phyloP scores from a whole-genome alignment of 768 basidiomycete species.

The Pleurotus djamor region DNA sequence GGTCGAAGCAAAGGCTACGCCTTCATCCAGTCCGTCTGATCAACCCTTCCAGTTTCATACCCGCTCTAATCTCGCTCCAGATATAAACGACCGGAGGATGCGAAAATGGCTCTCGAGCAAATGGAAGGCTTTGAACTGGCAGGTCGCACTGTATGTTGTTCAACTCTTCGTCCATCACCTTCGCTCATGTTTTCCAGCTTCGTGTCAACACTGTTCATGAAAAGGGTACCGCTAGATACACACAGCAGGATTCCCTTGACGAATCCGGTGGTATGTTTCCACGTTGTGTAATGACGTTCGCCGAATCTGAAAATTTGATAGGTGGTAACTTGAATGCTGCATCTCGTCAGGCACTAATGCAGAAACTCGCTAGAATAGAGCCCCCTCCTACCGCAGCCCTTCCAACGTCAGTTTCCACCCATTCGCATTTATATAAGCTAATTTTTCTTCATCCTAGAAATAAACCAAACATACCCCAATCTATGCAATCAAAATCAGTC shows the following conservation, averaged over 20 bases:
- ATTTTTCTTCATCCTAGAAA: slow-evolving; percentile 37
- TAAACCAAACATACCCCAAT: slow-evolving; percentile 77
- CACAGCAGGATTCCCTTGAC: slow-evolving; percentile 79
- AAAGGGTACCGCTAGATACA: slow-evolving; percentile 76
- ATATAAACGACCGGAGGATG: slow-evolving; percentile 90
- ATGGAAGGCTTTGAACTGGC: slow-evolving; percentile 99
- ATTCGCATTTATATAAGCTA: slow-evolving; percentile 6
- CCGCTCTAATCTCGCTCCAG: slow-evolving; percentile 31
- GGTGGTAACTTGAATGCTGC: slow-evolving; percentile 98
- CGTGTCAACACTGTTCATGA: slow-evolving; percentile 93
- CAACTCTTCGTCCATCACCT: slow-evolving; percentile 11
- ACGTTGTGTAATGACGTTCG: not conserved
- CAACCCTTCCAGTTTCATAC: not conserved
- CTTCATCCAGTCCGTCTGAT: slow-evolving; percentile 81
- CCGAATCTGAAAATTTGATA: slow-evolving; percentile 26
- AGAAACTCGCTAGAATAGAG: slow-evolving; percentile 98
- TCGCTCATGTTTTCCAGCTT: slow-evolving; percentile 45
- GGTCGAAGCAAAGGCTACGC: slow-evolving; percentile 97
- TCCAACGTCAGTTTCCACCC: slow-evolving; percentile 49
- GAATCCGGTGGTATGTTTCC: slow-evolving; percentile 74
- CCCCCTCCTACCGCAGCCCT: slow-evolving; percentile 53
- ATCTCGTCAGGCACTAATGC: slow-evolving; percentile 99
- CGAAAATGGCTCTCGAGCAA: slow-evolving; percentile 94
- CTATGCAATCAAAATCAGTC: slow-evolving; percentile 88
- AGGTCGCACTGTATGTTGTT: slow-evolving; percentile 74